These are phyloP conservation scores for Solanum pinnatisectum DNA, from an alignment of 257 asterid genomes.

Conservation along the genomic window DNA sequence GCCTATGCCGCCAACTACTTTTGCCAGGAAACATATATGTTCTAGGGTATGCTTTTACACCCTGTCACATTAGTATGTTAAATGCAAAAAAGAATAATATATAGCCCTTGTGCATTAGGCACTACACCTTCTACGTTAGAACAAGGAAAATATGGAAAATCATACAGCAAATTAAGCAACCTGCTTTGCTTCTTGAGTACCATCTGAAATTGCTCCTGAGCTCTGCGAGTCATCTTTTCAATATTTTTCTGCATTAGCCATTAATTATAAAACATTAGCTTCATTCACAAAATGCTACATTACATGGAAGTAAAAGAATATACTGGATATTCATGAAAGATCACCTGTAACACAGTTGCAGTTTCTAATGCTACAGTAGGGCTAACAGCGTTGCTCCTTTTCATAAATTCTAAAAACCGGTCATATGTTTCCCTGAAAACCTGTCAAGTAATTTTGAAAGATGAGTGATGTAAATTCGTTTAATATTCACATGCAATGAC, in stretches of 20 bases:
- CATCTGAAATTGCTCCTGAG: conserved; percentile 98
- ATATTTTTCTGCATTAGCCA: conserved; percentile 61
- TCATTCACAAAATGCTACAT: conserved; percentile 8
- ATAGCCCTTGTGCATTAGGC: background rate
- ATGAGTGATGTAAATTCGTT: background rate
- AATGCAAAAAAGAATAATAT: background rate
- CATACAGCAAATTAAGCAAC: conserved; percentile 26
- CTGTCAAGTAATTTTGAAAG: conserved; percentile 24
- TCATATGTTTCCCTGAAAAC: conserved; percentile 80
- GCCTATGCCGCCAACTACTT: background rate
- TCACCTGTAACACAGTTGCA: conserved; percentile 92
- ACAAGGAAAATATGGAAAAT: background rate
- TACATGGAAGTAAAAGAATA: background rate
- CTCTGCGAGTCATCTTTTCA: conserved; percentile 91
- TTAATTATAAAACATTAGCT: conserved; percentile 24
- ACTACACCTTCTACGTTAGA: background rate
- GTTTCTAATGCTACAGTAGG: conserved; percentile 94
- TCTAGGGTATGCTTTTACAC: background rate
- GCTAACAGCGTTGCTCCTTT: conserved; percentile 94
- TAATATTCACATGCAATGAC: background rate
- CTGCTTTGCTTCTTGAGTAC: conserved; percentile 96
- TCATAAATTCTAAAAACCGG: conserved; percentile 67
- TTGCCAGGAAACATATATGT: background rate
- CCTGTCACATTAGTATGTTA: background rate
- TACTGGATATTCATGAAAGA: background rate